Base-by-base conservation (phyloP, 164 flowering plant species). In the Brasenia schreberi region DNA sequence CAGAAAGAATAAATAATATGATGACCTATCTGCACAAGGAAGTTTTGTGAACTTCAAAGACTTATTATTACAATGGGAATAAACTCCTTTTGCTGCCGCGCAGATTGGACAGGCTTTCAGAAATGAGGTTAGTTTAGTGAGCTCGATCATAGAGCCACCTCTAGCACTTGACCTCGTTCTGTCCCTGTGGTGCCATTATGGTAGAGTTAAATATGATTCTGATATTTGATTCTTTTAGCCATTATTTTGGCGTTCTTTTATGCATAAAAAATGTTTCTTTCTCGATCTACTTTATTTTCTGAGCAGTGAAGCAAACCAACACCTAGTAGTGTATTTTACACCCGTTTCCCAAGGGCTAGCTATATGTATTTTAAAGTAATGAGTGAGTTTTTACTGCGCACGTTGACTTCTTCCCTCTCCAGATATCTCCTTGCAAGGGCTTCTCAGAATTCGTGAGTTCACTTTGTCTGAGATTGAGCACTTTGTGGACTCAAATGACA, bases 21-120 rank as follows among this genome's bases (percentile, higher is more conserved):
- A 2, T 23, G 27, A 0, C 0, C 2, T 23, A 0, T 2, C 99
- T 6, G 99, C 99, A 16, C 99, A 94, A 79, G 99, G 99, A 64
- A 94, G 91, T 63, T 94, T 94, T 80, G 99, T 94, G 16, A 94
- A 91, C 70, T 94, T 94, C 69, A 88, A 84, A 73, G 96, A 91
- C 70, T 74, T 94, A 71, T 94, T 91, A 94, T 76, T 94, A 89
- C 70, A 94, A 94, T 73, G 99, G 99, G 42, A 89, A 81, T 80
- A 94, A 87, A 77, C 96, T 94, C 45, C 99, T 7, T 94, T 94
- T 83, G 99, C 96, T 64, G 99, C 99, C 4, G 99, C 99, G 18
- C 99, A 94, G 74, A 94, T 94, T 78, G 99, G 99, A n/a, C 99
- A 94, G 77, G 99, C 99, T 68, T 94, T 94, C 67, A 84, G 99